Evolutionary conservation across 176 grass and related monocot genomes (phyloP).

Genomic region (Carex myosuroides): DNA sequence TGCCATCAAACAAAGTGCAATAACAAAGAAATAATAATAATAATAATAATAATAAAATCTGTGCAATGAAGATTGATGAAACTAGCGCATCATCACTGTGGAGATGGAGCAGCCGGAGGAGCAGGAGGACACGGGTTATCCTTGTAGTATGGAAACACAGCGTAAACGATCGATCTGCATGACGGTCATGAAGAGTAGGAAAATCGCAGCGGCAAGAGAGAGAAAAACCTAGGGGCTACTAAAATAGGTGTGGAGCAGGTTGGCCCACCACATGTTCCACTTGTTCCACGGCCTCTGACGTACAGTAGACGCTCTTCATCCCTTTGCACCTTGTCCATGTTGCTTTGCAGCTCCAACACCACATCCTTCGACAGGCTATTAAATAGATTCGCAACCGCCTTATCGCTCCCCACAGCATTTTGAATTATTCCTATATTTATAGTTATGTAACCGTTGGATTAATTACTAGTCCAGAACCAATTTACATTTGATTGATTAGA

Average conservation of each 20-base stretch:
- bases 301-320: conserved; percentile 57
- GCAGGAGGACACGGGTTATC: not conserved
- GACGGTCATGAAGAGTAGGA: conserved; percentile 59
- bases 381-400: conserved; percentile 64
- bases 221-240: conserved; percentile 65
- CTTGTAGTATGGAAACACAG: conserved; percentile 16
- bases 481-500: not conserved
- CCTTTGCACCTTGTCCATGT: conserved; percentile 47
- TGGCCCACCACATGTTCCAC: conserved; percentile 26
- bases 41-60: too few species aligned
- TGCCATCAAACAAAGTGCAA: too few species aligned
- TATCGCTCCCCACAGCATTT: conserved; percentile 66
- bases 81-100: conserved; percentile 9
- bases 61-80: too few species aligned
- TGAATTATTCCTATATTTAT: conserved; percentile 39
- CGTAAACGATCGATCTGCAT: conserved; percentile 65
- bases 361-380: conserved; percentile 71
- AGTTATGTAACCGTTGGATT: not conserved
- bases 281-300: conserved; percentile 44
- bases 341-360: conserved; percentile 43
- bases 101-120: conserved; percentile 14
- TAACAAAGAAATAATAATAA: too few species aligned
- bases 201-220: conserved; percentile 53
- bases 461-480: not conserved
- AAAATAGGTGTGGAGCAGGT: conserved; percentile 85